Conservation (phyloP, 441 rosid genomes). For the Breynia disticha region DNA sequence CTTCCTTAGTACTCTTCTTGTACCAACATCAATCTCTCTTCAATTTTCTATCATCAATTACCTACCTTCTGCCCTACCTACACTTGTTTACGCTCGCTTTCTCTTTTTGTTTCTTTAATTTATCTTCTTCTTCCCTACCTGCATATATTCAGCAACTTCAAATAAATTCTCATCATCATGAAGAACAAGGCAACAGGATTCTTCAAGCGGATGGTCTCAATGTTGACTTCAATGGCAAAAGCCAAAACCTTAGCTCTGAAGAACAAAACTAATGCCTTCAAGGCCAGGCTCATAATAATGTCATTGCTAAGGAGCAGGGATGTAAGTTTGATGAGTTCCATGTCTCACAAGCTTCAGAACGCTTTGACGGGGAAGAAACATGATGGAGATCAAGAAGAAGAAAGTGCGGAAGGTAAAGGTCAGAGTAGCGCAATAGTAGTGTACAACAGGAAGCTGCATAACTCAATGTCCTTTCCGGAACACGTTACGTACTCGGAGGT, state of each 20-base stretch:
- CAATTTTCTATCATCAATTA: neutral
- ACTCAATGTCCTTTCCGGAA: slow-evolving; percentile 22
- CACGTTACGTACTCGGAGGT: slow-evolving; percentile 8
- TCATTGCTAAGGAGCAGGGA: slow-evolving; percentile 56
- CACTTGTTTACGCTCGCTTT: no score
- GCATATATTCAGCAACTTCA: no score
- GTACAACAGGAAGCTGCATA: slow-evolving; percentile 3
- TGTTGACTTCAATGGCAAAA: slow-evolving; percentile 34
- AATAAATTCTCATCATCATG: slow-evolving; percentile 19
- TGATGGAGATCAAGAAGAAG: slow-evolving; percentile 7
- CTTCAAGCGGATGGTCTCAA: slow-evolving; percentile 37
- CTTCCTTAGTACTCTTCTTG: neutral
- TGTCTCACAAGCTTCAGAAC: slow-evolving; percentile 47
- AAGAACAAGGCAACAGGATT: slow-evolving; percentile 44
- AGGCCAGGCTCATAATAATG: slow-evolving; percentile 53
- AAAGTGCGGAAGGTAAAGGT: neutral
- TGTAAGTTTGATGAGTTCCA: slow-evolving; percentile 33
- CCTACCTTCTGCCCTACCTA: neutral
- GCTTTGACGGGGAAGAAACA: slow-evolving; percentile 14
- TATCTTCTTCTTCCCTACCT: no score
- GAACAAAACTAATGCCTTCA: slow-evolving; percentile 45
- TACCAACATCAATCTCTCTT: neutral
- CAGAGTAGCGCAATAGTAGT: slow-evolving; percentile 23
- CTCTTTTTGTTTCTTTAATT: no score
- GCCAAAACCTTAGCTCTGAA: slow-evolving; percentile 48